These are phyloP conservation scores for Cadophora luteo-olivacea DNA, from an alignment of 2,329 filamentous ascomycete species.

Conservation along the genomic window DNA sequence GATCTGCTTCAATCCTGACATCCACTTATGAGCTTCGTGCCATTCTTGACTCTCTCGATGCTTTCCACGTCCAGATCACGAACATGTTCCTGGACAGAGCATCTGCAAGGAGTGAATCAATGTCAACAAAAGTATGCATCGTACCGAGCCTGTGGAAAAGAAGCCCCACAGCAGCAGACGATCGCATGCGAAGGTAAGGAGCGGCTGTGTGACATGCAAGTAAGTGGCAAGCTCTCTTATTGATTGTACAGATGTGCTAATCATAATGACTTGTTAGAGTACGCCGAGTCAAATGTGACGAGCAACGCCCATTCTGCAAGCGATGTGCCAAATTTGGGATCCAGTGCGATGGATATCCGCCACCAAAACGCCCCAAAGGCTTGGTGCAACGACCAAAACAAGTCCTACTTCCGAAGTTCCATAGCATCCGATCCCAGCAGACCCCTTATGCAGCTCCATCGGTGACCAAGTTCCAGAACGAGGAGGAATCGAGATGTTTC, in stretches of 20 bases:
- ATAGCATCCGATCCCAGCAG: not conserved
- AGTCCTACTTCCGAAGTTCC: conserved; percentile 12
- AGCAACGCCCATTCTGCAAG: conserved; percentile 21
- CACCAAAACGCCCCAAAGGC: not conserved
- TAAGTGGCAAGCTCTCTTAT: not conserved
- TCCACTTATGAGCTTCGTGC: not conserved
- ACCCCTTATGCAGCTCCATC: conserved; percentile 16
- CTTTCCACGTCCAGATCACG: not conserved
- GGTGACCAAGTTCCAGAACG: conserved; percentile 19
- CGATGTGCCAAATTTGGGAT: conserved; percentile 22
- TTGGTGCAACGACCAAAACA: conserved; percentile 4
- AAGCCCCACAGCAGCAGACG: not conserved
- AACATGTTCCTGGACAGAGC: not conserved
- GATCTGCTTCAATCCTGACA: not conserved
- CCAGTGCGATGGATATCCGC: conserved; percentile 29
- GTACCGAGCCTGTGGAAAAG: not conserved
- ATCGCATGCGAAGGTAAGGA: conserved; percentile 14
- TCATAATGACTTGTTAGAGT: not conserved
- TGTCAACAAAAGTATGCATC: not conserved
- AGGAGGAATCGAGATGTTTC: conserved; percentile 27
- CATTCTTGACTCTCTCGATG: not conserved
- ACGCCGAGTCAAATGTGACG: conserved; percentile 25
- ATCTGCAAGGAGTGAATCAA: not conserved
- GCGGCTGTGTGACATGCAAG: conserved; percentile 24
- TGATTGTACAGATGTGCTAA: not conserved